phyloP scores from a whole-genome alignment of 169 alveolate genomes.

The Plasmodium gaboni region DNA sequence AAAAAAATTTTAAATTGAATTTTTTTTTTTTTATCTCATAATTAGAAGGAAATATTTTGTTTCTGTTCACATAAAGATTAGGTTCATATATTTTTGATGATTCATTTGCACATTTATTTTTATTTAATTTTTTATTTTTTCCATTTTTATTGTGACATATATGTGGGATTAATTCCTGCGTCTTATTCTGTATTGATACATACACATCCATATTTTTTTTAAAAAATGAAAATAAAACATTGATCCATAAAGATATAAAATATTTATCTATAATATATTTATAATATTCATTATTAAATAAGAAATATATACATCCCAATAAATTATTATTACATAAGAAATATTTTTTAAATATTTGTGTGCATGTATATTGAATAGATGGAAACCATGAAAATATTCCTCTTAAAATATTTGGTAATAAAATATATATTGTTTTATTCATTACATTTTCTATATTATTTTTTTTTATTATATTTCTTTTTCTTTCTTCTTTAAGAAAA shows the following conservation, averaged over 20 bases:
- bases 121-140: neutral
- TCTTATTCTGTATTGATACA: conserved; percentile 14
- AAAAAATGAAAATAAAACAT: conserved; percentile 52
- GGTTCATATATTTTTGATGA: no score
- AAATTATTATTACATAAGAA: conserved; percentile 38
- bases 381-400: conserved; percentile 73
- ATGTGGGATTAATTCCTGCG: conserved; percentile 34
- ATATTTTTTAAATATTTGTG: conserved; percentile 48
- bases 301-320: conserved; percentile 40
- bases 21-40: neutral
- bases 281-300: conserved; percentile 49
- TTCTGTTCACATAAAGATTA: neutral
- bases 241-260: conserved; percentile 38
- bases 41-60: neutral
- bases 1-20: conserved; percentile 14
- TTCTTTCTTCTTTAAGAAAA: conserved; percentile 48
- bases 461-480: neutral
- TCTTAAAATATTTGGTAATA: conserved; percentile 72
- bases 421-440: neutral
- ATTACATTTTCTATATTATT: conserved; percentile 17
- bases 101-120: neutral
- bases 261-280: conserved; percentile 64
- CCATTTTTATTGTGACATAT: conserved; percentile 5
- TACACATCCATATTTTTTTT: conserved; percentile 52
- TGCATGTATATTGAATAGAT: conserved; percentile 27